Evolutionary conservation across 2,329 filamentous ascomycete species (phyloP).

Genomic region (Aspergillus pseudoterreus): DNA sequence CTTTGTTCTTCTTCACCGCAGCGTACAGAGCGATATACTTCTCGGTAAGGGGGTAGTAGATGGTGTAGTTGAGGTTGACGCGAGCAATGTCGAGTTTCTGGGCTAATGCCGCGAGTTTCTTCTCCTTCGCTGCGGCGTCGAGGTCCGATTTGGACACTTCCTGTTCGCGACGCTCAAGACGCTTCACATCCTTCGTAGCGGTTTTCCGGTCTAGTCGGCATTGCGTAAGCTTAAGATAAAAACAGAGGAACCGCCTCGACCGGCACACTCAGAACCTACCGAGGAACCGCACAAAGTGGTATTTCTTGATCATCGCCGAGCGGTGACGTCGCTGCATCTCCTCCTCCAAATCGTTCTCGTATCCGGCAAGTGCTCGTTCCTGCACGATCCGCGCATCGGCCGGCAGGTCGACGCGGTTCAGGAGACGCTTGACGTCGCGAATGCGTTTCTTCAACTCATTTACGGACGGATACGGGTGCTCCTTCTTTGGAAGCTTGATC

Average conservation of each 20-base stretch:
- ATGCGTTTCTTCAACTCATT: constrained; percentile 55
- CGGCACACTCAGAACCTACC: constrained; percentile 29
- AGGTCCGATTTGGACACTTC: constrained; percentile 28
- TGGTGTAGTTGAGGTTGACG: constrained; percentile 60
- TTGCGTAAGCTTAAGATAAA: neutral
- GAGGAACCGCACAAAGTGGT: constrained; percentile 65
- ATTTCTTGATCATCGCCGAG: constrained; percentile 56
- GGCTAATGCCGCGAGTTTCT: constrained; percentile 21
- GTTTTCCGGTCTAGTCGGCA: constrained; percentile 39
- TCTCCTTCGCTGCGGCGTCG: constrained; percentile 24
- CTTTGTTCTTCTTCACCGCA: constrained; percentile 30
- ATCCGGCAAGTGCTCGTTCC: constrained; percentile 56
- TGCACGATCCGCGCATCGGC: constrained; percentile 55
- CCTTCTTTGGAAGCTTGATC: constrained; percentile 19
- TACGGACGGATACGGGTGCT: constrained; percentile 33
- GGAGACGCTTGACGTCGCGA: constrained; percentile 52
- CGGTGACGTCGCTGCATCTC: constrained; percentile 48
- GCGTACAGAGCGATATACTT: constrained; percentile 58
- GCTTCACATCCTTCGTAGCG: constrained; percentile 38
- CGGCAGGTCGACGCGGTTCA: constrained; percentile 49
- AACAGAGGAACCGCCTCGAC: no score
- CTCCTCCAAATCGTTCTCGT: constrained; percentile 53
- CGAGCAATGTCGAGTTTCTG: constrained; percentile 46
- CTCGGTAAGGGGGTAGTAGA: constrained; percentile 58
- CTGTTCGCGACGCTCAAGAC: constrained; percentile 36